Percentiles rank a stretch among this genome's conserved stretches.
phyloP scores from a whole-genome alignment of 768 basidiomycete species.

The Lactarius pseudohatsudake region DNA sequence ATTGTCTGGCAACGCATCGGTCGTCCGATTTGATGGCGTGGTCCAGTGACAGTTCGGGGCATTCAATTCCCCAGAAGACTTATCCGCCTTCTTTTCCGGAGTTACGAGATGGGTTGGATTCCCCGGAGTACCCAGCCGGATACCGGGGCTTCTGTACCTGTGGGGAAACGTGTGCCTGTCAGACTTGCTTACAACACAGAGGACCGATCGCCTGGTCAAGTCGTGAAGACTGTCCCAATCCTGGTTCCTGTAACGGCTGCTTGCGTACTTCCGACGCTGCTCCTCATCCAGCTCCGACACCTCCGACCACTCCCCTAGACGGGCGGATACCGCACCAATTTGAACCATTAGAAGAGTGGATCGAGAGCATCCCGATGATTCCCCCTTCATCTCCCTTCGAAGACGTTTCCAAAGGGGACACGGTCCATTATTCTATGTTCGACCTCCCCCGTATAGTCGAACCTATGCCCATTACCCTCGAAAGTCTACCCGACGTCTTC shows the following conservation, averaged over 20 bases:
- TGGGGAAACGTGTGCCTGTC: conserved; percentile 26
- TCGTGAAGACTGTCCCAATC: conserved; percentile 23
- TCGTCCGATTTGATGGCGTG: conserved; percentile 22
- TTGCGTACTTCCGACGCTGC: conserved; percentile 19
- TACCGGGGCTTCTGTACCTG: conserved; percentile 26
- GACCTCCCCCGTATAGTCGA: conserved; percentile 25
- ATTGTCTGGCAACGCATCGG: conserved; percentile 8
- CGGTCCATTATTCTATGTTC: conserved; percentile 5
- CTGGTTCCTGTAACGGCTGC: conserved; percentile 24
- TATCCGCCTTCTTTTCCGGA: conserved; percentile 15
- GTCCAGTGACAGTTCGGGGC: conserved; percentile 24
- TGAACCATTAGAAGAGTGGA: conserved; percentile 29
- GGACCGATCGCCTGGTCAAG: conserved; percentile 26
- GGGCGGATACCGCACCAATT: conserved; percentile 25
- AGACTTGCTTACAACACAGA: conserved; percentile 27
- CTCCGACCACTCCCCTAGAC: conserved; percentile 28
- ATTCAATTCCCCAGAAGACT: conserved; percentile 13
- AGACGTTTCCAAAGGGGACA: conserved; percentile 7
- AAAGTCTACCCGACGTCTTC: conserved; percentile 34
- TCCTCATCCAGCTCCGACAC: conserved; percentile 28
- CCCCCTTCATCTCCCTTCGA: conserved; percentile 18
- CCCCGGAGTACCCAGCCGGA: conserved; percentile 21
- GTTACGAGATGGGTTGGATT: conserved; percentile 19
- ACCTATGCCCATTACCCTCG: conserved; percentile 21
- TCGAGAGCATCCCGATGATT: conserved; percentile 25